Percentiles rank a stretch among this genome's conserved stretches.
phyloP scores from a whole-genome alignment of 305 asterid genomes.

The Fraxinus greggii region DNA sequence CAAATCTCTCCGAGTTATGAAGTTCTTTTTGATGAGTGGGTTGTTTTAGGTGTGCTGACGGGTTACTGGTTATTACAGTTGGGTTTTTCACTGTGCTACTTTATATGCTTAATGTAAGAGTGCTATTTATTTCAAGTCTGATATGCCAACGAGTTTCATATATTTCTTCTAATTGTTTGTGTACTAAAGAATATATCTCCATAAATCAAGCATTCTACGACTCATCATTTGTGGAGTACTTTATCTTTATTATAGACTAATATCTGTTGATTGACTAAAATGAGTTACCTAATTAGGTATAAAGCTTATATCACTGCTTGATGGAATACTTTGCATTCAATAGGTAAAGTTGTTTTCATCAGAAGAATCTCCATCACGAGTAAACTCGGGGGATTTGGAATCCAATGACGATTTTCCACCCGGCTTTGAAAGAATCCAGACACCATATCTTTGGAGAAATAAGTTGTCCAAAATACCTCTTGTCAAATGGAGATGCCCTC shows the following conservation, averaged over 20 bases:
- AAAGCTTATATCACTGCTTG: neutral
- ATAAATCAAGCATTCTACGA: neutral
- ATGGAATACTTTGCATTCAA: neutral
- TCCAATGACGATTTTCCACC: constrained; percentile 58
- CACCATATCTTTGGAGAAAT: constrained; percentile 31
- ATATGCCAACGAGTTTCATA: neutral
- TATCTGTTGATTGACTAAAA: neutral
- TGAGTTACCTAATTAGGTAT: neutral
- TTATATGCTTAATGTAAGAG: neutral
- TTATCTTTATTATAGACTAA: neutral
- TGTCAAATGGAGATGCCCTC: constrained; percentile 56
- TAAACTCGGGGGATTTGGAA: constrained; percentile 26
- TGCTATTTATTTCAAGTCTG: neutral
- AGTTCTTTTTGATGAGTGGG: neutral
- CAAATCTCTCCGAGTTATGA: neutral
- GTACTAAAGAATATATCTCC: neutral
- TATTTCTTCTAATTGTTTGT: neutral
- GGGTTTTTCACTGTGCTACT: neutral
- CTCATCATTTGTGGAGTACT: neutral
- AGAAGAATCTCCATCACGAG: constrained; percentile 51
- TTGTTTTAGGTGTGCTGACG: neutral
- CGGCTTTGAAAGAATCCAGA: constrained; percentile 54
- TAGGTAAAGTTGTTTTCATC: constrained; percentile 52
- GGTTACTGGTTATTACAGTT: neutral
- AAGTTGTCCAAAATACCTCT: constrained; percentile 46